Base-by-base conservation (phyloP, 805 yeast species). In the Blastobotrys parvus region DNA sequence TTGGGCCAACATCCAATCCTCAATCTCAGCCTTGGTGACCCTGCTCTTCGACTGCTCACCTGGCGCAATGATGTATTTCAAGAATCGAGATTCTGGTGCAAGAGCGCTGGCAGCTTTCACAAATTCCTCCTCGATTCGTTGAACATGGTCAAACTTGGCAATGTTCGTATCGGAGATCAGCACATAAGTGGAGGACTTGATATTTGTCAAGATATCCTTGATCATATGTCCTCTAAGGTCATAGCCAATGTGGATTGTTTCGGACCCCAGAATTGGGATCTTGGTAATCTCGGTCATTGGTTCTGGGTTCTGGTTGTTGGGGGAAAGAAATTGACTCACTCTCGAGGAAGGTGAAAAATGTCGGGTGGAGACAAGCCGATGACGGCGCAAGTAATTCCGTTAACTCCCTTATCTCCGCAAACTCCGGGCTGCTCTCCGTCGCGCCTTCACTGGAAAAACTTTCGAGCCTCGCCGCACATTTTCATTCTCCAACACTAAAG, bases 1-100 rank as follows among this genome's bases (percentile, higher is more conserved):
- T 57, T 86, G 66, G 3, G 65, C 57, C 48, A 92, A 72, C 56
- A 92, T 67, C 64, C 74, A 90, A 64, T 92, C 98, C 67, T 92
- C 98, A 44, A 92, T 89, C 8, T 77, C 78, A 21, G 92, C 97
- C 64, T 92, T 92, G 27, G 95, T 88, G 40, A 77, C 77, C 53
- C 98, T 75, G 45, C 77, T 81, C 67, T 92, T 92, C 62, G 82
- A 82, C 42, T 87, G 77, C 63, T 92, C 98, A 40, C 98, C 98
- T 0, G 98, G 98, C 3, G 92, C 70, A 13, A 92, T 85, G 3
- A 74, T 70, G 61, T 81, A 89, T 11, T 78, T 69, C 44, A 92
- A 66, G 29, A 92, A 63, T 50, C 98, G 75, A 2, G 88, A 69
- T 1, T 58, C 64, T 4, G 39, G 39, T 13, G 20, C 13, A 16